Conservation (phyloP, 176 grass and related monocot species). For the Pontederia crassipes region DNA sequence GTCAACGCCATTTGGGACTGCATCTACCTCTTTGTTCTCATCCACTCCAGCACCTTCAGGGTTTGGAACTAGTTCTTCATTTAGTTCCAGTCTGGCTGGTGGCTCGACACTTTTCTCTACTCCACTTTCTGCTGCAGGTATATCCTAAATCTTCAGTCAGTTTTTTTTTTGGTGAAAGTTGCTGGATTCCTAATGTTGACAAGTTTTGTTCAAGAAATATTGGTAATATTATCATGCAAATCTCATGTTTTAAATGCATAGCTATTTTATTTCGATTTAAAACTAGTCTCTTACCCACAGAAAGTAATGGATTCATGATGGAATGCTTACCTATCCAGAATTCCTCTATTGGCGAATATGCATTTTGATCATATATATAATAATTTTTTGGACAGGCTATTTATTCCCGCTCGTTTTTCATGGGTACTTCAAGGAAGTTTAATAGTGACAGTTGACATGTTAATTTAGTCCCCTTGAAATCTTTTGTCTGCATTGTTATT, state of each 20-base stretch:
- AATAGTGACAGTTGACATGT: no score
- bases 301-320: background rate
- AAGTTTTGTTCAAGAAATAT: background rate
- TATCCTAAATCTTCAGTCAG: background rate
- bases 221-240: background rate
- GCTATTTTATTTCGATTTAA: no score
- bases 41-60: constrained; percentile 54
- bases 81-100: constrained; percentile 38
- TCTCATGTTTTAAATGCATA: no score
- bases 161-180: background rate
- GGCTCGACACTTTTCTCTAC: constrained; percentile 62
- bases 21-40: constrained; percentile 43
- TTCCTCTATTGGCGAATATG: background rate
- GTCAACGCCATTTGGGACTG: constrained; percentile 69
- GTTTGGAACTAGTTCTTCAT: constrained; percentile 44
- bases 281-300: background rate
- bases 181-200: background rate
- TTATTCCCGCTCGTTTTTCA: constrained; percentile 1
- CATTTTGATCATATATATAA: constrained; percentile 1
- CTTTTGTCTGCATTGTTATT: no score
- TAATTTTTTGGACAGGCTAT: background rate
- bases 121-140: constrained; percentile 50
- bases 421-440: background rate
- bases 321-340: background rate
- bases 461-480: no score